Evolutionary conservation across 1,284 basidiomycete species (phyloP), one percentile per base, ranked within the genome.

Genomic region (Moesziomyces parantarcticus): DNA sequence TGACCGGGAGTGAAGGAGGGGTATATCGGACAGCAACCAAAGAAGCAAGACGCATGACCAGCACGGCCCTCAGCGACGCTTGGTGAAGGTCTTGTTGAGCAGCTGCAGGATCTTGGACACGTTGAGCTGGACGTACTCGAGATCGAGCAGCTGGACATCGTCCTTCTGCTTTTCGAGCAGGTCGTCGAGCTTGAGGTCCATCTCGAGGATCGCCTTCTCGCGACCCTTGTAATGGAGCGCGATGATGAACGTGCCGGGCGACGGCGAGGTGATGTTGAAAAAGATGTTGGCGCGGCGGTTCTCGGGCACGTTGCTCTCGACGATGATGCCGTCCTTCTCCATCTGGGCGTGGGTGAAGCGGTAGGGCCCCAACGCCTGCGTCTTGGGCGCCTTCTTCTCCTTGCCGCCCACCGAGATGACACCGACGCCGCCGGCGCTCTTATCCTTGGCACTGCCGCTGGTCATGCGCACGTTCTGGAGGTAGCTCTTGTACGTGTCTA

Each of bases 401-500:
- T 97, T 97, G 47, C 96, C 97, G 48, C 93, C 94, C 36, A 99
- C 93, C 2, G 91, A 92, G 49, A 98, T 91, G 36, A 99, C 96
- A 41, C 97, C 96, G 5, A 99, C 94, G 41, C 90, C 94, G 16
- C 90, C 92, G 34, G 89, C 89, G 45, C 88, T 58, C 70, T 80
- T 80, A 65, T 83, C 79, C 57, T 85, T 85, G 23, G 79, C 83
- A 8, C 83, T 61, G 20, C 77, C 83, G 50, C 82, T 84, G 16
- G 92, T 96, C 78, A 96, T 87, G 32, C 97, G 90, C 25, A 98
- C 96, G 83, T 99, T 99, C 86, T 96, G 93, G 20, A 99, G 88
- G 85, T 99, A 99, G 39, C 94, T 94, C 87, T 99, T 99, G 89
- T 99, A 99, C 86, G 98, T 95, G 85, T 99, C 97, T 69, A 99